Conservation (phyloP, 108 stramenopile genomes). For the Bacterosira constricta region DNA sequence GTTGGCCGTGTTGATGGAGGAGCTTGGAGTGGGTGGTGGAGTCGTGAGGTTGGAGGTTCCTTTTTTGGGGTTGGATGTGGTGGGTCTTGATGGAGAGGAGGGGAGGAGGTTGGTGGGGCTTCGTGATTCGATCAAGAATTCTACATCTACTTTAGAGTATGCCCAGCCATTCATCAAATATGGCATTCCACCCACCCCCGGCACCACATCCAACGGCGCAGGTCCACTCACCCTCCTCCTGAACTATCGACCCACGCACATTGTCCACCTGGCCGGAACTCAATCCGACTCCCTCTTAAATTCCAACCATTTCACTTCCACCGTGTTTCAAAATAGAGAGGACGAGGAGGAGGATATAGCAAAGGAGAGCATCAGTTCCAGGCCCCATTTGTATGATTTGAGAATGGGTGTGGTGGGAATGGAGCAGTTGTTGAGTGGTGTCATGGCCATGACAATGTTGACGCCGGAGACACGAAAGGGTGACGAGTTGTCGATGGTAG, state of each 20-base stretch:
- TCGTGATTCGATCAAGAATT: background rate
- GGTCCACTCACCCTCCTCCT: conserved; percentile 33
- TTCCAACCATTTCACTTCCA: conserved; percentile 33
- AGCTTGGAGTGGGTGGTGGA: conserved; percentile 37
- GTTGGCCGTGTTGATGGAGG: conserved; percentile 48
- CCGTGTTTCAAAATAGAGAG: conserved; percentile 36
- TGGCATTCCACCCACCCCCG: conserved; percentile 34
- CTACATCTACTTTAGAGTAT: background rate
- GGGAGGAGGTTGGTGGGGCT: conserved; percentile 3
- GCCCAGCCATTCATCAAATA: conserved; percentile 12
- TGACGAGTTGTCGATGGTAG: conserved; percentile 3
- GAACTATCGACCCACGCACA: conserved; percentile 68
- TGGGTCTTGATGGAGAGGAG: conserved; percentile 50
- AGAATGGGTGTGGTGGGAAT: conserved; percentile 61
- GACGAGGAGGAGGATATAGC: conserved; percentile 31
- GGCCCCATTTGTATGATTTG: conserved; percentile 59
- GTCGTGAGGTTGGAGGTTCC: conserved; percentile 47
- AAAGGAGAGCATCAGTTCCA: conserved; percentile 13
- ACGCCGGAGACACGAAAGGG: background rate
- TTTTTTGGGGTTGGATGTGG: conserved; percentile 74
- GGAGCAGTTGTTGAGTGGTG: conserved; percentile 68
- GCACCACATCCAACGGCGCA: conserved; percentile 18
- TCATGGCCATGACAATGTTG: conserved; percentile 31
- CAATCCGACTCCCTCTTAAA: conserved; percentile 52
- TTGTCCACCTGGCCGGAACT: conserved; percentile 73